Percentiles rank a stretch among this genome's conserved stretches.
Conservation (phyloP, 805 yeast genomes). For the Saccharomycopsis sp. region DNA sequence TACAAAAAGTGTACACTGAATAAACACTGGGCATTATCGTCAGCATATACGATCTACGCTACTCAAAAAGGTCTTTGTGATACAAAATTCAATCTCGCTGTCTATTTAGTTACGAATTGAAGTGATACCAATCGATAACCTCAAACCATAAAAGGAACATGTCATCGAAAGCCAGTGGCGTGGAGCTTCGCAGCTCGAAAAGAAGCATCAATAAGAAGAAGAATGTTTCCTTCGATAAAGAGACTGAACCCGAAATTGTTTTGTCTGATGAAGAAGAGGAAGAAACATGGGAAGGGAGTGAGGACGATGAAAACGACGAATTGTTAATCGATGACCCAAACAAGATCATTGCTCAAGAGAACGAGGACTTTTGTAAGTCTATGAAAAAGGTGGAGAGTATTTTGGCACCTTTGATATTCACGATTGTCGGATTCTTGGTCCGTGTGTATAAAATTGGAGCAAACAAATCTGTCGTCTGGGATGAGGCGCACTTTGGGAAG, state of each 20-base stretch:
- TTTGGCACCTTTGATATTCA: slow-evolving; percentile 58
- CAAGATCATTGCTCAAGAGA: slow-evolving; percentile 10
- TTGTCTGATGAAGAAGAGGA: neutral
- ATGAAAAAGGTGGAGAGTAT: slow-evolving; percentile 23
- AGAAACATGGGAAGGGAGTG: neutral
- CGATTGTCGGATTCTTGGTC: slow-evolving; percentile 60
- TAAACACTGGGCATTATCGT: neutral
- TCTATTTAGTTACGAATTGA: no score
- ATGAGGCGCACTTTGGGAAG: slow-evolving; percentile 96
- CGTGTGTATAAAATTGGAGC: slow-evolving; percentile 71
- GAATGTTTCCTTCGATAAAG: neutral
- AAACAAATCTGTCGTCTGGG: slow-evolving; percentile 85
- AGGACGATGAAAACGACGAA: neutral
- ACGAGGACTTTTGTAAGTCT: slow-evolving; percentile 7
- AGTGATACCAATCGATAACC: no score
- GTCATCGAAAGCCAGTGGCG: neutral
- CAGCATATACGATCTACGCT: no score
- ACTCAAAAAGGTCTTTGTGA: no score
- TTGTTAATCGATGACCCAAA: slow-evolving; percentile 8
- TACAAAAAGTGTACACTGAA: neutral
- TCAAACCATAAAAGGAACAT: neutral
- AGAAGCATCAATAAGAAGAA: neutral
- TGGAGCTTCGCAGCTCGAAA: neutral
- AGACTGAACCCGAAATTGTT: neutral
- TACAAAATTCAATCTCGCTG: no score